Evolutionary conservation across 2,329 filamentous ascomycete genomes (phyloP).

Genomic region (Colletotrichum salicis): DNA sequence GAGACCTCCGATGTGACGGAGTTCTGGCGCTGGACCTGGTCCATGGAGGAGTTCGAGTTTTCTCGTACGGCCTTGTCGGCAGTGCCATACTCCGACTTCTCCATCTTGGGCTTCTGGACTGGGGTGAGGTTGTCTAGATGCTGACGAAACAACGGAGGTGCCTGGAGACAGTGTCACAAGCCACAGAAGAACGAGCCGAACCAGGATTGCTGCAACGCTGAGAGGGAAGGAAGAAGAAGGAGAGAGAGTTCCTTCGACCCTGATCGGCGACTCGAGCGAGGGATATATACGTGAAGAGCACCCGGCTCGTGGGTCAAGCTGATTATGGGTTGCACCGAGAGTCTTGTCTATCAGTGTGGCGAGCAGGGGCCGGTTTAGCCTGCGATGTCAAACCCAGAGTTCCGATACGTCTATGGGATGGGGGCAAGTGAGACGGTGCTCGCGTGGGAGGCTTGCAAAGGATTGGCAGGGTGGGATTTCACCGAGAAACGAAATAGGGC

Average conservation of each 20-base stretch:
- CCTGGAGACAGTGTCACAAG: neutral
- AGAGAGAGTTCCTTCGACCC: neutral
- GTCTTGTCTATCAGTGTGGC: conserved; percentile 35
- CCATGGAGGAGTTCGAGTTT: conserved; percentile 37
- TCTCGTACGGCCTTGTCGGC: conserved; percentile 34
- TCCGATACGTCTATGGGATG: neutral
- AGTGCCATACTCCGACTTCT: conserved; percentile 33
- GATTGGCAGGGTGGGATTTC: neutral
- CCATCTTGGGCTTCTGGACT: conserved; percentile 7
- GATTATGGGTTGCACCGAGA: neutral
- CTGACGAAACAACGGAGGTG: neutral
- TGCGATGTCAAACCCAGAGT: conserved; percentile 13
- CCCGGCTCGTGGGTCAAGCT: conserved; percentile 12
- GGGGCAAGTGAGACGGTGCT: neutral
- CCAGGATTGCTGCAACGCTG: conserved; percentile 15
- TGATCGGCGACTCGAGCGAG: neutral
- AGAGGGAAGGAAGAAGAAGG: neutral
- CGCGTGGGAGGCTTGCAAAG: conserved; percentile 1
- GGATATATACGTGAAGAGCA: conserved; percentile 21
- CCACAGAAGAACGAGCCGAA: neutral
- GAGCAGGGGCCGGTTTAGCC: conserved; percentile 13
- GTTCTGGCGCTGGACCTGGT: conserved; percentile 26
- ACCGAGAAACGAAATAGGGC: conserved; percentile 32
- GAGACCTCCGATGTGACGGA: conserved; percentile 28
- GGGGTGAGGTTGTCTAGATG: neutral